These are phyloP conservation scores for Cyamopsis tetragonoloba DNA, from an alignment of 306 rosid species.

Conservation along the genomic window DNA sequence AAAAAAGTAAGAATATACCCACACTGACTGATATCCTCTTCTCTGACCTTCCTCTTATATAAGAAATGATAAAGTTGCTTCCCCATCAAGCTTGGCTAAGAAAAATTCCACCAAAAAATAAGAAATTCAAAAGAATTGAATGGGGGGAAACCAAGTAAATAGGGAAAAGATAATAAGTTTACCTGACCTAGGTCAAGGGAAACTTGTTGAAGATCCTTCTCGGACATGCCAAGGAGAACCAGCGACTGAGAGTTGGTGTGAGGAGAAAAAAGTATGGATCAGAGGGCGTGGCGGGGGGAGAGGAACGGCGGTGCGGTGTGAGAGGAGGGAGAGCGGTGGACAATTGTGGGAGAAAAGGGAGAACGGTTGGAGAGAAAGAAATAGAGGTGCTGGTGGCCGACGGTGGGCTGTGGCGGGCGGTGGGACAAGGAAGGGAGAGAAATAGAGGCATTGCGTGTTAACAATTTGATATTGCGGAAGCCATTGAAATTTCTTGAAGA, in stretches of 20 bases:
- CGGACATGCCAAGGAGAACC: conserved; percentile 85
- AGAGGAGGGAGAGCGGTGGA: conserved; percentile 24
- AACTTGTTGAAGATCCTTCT: conserved; percentile 71
- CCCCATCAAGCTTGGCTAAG: conserved; percentile 75
- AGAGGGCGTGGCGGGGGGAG: conserved; percentile 30
- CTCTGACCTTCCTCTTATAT: conserved; percentile 79
- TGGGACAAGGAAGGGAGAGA: no score
- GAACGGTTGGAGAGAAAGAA: no score
- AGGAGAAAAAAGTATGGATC: conserved; percentile 25
- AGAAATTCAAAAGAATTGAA: not conserved
- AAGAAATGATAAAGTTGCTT: conserved; percentile 86
- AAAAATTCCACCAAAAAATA: conserved; percentile 18
- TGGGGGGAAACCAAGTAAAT: not conserved
- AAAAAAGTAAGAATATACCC: not conserved
- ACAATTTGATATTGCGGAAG: no score
- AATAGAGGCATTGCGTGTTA: no score
- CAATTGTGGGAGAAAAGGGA: no score
- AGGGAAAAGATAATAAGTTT: not conserved
- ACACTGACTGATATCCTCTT: conserved; percentile 70
- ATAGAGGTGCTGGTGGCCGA: no score
- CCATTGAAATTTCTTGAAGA: no score
- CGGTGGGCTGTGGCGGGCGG: no score
- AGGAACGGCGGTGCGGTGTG: conserved; percentile 32
- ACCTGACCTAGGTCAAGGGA: conserved; percentile 77
- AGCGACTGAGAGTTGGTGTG: conserved; percentile 31